Base-by-base conservation (phyloP, 1,139 yeast species). In the Yamadazyma triangularis region DNA sequence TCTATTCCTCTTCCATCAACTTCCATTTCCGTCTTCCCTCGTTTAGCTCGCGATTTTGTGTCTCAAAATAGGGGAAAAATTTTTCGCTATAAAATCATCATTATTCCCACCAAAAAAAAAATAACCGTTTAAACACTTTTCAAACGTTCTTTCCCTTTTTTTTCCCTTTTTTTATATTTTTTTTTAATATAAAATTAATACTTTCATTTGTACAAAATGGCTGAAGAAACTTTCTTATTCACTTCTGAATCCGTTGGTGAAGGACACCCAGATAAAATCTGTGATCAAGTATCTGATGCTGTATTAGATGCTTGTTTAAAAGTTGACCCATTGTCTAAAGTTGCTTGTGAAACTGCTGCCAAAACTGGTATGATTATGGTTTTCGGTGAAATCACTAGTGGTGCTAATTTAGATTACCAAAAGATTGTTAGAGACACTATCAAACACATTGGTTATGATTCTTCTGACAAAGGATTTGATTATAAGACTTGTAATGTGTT, bases 341-440 rank as follows among this genome's bases (percentile, higher is more conserved):
- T 91, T 59, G 98, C 96, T 35, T 91, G 98, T 74, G 99, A 91
- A 71, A 86, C 98, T 40, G 97, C 97, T 47, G 83, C 96, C 53
- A 91, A 91, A 75, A 91, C 98, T 44, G 98, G 97, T 72, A 79
- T 91, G 95, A 87, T 91, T 59, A 84, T 91, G 94, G 96, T 91
- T 45, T 91, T 91, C 57, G 98, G 98, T 71, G 98, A 91, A 71
- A 93, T 91, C 67, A 89, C 98, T 73, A 91, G 98, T 70, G 82
- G 79, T 62, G 97, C 98, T 48, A 70, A 72, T 45, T 73, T 93
- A 59, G 98, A 91, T 73, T 93, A 79, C 83, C 98, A 93, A 70
- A 86, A 89, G 70, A 79, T 91, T 55, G 78, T 91, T 61, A 89
- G 99, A 75, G 96, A 91, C 67, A 89, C 99, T 62, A 85, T 91